These are phyloP conservation scores for Cercospora sojina DNA, from an alignment of 2,329 filamentous ascomycete genomes.

Conservation along the genomic window DNA sequence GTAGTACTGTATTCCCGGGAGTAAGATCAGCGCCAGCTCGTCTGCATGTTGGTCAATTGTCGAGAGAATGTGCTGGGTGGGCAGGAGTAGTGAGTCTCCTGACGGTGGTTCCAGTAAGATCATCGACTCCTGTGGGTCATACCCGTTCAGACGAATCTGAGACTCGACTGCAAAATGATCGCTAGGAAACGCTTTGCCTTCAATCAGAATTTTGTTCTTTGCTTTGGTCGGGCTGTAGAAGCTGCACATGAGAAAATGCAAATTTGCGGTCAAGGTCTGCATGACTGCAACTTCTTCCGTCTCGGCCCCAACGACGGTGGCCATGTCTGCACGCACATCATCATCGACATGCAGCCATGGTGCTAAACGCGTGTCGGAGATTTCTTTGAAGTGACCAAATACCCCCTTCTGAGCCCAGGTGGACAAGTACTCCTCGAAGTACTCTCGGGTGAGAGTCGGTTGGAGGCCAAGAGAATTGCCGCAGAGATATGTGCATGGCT, in stretches of 20 bases:
- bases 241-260: slow-evolving; percentile 79
- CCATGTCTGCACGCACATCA: slow-evolving; percentile 66
- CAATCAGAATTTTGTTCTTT: slow-evolving; percentile 78
- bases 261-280: slow-evolving; percentile 79
- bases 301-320: slow-evolving; percentile 71
- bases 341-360: slow-evolving; percentile 80
- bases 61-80: slow-evolving; percentile 68
- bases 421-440: slow-evolving; percentile 70
- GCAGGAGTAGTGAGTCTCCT: slow-evolving; percentile 56
- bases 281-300: slow-evolving; percentile 78
- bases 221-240: slow-evolving; percentile 71
- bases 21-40: slow-evolving; percentile 70
- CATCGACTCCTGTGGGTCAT: slow-evolving; percentile 67
- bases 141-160: slow-evolving; percentile 67
- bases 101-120: slow-evolving; percentile 68
- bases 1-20: slow-evolving; percentile 90
- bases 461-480: slow-evolving; percentile 88
- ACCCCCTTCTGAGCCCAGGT: slow-evolving; percentile 86
- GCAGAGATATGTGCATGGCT: slow-evolving; percentile 72
- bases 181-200: slow-evolving; percentile 79
- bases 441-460: slow-evolving; percentile 64
- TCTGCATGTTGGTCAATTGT: slow-evolving; percentile 73
- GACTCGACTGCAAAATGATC: slow-evolving; percentile 70
- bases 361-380: slow-evolving; percentile 65
- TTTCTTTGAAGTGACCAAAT: slow-evolving; percentile 72